phyloP scores from a whole-genome alignment of 257 asterid genomes.

The Solanum appendiculatum region DNA sequence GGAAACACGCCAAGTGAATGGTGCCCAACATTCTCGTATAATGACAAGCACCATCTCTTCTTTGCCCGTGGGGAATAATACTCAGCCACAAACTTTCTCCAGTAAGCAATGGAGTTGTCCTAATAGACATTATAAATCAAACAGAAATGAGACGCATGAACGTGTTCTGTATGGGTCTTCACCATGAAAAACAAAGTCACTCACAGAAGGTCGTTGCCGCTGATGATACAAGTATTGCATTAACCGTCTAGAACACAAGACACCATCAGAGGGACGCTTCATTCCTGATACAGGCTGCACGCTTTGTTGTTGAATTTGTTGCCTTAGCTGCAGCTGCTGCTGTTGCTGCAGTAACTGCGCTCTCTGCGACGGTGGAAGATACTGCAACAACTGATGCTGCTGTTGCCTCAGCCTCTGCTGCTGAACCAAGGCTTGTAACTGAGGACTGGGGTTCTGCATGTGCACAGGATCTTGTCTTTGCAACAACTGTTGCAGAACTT shows the following conservation, averaged over 20 bases:
- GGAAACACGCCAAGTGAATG: conserved; percentile 94
- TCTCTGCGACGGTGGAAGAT: conserved; percentile 76
- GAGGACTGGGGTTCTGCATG: conserved; percentile 68
- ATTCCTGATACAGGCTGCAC: conserved; percentile 51
- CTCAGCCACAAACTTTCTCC: conserved; percentile 96
- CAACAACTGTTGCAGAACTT: conserved; percentile 68
- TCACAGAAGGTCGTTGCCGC: conserved; percentile 86
- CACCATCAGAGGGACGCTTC: conserved; percentile 79
- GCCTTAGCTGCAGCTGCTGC: conserved; percentile 66
- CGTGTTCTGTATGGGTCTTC: background rate
- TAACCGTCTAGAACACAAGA: conserved; percentile 86
- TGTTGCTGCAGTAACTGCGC: conserved; percentile 73
- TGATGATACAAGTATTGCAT: conserved; percentile 96
- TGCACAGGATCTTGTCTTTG: conserved; percentile 67
- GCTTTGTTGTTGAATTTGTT: conserved; percentile 72
- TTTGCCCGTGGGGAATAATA: conserved; percentile 94
- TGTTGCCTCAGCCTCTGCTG: conserved; percentile 83
- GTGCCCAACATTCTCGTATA: conserved; percentile 83
- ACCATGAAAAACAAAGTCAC: conserved; percentile 16
- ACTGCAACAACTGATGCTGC: conserved; percentile 66
- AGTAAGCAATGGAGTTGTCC: conserved; percentile 90
- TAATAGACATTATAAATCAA: conserved; percentile 5
- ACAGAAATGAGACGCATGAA: background rate
- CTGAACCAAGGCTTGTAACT: conserved; percentile 72
- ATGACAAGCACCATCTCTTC: conserved; percentile 95